These are phyloP conservation scores for Fusarium nodosum DNA, from an alignment of 2,329 filamentous ascomycete genomes.

Conservation along the genomic window DNA sequence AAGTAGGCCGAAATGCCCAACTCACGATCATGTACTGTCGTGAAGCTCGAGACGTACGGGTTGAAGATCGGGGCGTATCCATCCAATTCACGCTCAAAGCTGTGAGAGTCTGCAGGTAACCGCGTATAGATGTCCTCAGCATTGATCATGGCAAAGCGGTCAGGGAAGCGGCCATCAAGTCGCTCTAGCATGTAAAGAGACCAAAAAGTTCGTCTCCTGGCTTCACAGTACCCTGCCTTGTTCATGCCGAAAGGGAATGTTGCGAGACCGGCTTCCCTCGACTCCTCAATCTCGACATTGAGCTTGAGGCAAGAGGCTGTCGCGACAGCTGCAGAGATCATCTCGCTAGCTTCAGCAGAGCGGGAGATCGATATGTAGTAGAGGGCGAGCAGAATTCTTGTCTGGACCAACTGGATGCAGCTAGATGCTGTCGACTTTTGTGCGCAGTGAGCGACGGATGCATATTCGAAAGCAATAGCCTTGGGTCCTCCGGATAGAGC, in stretches of 20 bases:
- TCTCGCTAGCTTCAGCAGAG: constrained; percentile 72
- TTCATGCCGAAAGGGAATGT: constrained; percentile 70
- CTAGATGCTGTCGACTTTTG: constrained; percentile 51
- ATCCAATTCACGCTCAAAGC: constrained; percentile 72
- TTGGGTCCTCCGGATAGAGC: constrained; percentile 57
- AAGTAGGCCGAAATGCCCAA: constrained; percentile 70
- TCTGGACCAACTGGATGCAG: constrained; percentile 74
- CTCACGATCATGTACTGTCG: constrained; percentile 45
- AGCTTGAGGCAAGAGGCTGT: constrained; percentile 71
- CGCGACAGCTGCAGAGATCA: constrained; percentile 72
- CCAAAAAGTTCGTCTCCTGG: constrained; percentile 79
- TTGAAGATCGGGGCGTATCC: constrained; percentile 73
- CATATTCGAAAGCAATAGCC: constrained; percentile 57
- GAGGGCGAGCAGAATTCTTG: constrained; percentile 74
- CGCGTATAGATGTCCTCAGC: constrained; percentile 75
- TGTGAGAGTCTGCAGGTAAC: constrained; percentile 71
- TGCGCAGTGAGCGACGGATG: constrained; percentile 70
- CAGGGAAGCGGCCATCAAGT: constrained; percentile 70
- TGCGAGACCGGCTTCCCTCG: constrained; percentile 56
- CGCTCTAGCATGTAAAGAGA: constrained; percentile 78
- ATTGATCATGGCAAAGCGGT: constrained; percentile 68
- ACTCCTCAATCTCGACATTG: constrained; percentile 71
- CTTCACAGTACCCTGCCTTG: constrained; percentile 71
- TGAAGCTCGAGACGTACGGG: constrained; percentile 54
- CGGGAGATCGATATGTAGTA: constrained; percentile 74